Evolutionary conservation across 2,329 filamentous ascomycete species (phyloP).

Genomic region (Pyrenochaeta sp.): DNA sequence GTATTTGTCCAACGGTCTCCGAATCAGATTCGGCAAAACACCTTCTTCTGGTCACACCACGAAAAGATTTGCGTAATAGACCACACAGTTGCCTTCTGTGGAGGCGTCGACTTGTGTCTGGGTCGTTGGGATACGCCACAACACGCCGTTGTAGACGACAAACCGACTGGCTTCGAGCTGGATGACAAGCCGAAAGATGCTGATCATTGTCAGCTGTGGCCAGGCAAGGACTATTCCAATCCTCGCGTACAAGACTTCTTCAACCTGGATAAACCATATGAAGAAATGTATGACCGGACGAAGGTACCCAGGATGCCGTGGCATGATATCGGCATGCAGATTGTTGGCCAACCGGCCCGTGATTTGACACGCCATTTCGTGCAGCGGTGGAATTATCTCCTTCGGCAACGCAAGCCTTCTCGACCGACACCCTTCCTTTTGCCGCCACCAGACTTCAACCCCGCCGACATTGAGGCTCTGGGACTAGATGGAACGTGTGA

Average conservation of each 20-base stretch:
- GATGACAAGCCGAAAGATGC: constrained; percentile 78
- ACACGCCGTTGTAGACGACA: constrained; percentile 90
- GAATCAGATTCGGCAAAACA: constrained; percentile 98
- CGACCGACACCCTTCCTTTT: constrained; percentile 92
- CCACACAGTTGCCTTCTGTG: constrained; percentile 93
- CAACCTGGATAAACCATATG: constrained; percentile 89
- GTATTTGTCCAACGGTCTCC: constrained; percentile 95
- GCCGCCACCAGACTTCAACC: constrained; percentile 89
- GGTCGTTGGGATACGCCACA: constrained; percentile 97
- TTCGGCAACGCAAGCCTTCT: constrained; percentile 90
- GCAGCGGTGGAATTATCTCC: constrained; percentile 96
- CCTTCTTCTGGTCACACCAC: constrained; percentile 99
- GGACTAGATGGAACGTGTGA: constrained; percentile 95
- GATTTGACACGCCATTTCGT: constrained; percentile 96
- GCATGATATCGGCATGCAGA: constrained; percentile 98
- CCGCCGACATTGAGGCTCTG: constrained; percentile 83
- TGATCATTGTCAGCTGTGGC: constrained; percentile 94
- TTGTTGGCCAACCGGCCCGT: constrained; percentile 92
- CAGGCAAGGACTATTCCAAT: constrained; percentile 98
- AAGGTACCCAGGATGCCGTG: constrained; percentile 94
- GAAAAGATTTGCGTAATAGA: constrained; percentile 98
- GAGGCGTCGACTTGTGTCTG: constrained; percentile 95
- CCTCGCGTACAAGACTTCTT: constrained; percentile 96
- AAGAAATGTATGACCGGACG: constrained; percentile 96
- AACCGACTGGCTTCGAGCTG: constrained; percentile 90